Base-by-base conservation (phyloP, 495 filamentous ascomycete genomes). In the Penicillium herquei region DNA sequence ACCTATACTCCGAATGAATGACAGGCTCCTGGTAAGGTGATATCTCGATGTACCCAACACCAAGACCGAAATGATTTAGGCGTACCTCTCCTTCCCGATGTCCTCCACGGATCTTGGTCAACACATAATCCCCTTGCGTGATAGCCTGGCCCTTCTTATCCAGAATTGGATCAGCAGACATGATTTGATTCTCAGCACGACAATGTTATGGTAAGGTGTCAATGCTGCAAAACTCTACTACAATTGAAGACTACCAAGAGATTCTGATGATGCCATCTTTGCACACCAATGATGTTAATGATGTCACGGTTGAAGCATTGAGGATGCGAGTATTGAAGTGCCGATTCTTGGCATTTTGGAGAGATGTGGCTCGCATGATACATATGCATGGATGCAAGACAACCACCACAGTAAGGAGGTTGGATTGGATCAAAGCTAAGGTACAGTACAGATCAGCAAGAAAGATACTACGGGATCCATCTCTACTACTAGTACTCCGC, bases 61-160 rank as follows among this genome's bases (percentile, higher is more conserved):
- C 8, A 37, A 10, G 2, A 37, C 9, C 34, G 12, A 37, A 44
- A 44, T 9, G 42, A 11, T 44, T 41, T 17, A 33, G 35, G 44
- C 51, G 21, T 63, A 68, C 67, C 56, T 62, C 57, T n/a, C 65
- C 60, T 43, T 55, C 39, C 18, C 58, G 60, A 6, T 48, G 42
- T 32, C 63, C 67, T 31, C 55, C 63, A 21, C 59, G 56, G 21
- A 41, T 57, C 17, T 17, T 56, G 35, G 53, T 63, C 26, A 17
- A 60, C 51, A 70, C 57, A 33, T 42, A 51, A 45, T 65, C 59
- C 39, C 55, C 55, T 47, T 59, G 51, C 33, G 39, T 34, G 43
- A 67, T 61, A n/a, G 42, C n/a, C 16, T 63, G 51, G 14, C 59
- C 54, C 32, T 57, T 51, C 42, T 55, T 55, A 30, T 64, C 60